Base-by-base conservation (phyloP, 2,329 filamentous ascomycete species). In the Aspergillus terreus region DNA sequence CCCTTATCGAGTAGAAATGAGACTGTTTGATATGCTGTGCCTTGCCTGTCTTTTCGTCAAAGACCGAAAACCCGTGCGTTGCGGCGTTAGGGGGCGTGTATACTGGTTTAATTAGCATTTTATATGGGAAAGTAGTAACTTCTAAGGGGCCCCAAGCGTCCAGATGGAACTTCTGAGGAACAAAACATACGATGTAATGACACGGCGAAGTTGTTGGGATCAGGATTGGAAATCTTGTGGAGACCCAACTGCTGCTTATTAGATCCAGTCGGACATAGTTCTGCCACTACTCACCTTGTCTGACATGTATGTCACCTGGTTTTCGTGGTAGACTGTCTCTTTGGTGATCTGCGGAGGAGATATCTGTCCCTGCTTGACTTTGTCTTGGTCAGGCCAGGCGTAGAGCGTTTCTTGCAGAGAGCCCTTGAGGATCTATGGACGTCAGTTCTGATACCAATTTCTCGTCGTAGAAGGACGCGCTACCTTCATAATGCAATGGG, bases 1-100 rank as follows among this genome's bases (percentile, higher is more conserved):
- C 78, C 46, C 74, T 63, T 49, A 75, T 67, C n/a, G 88, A 92
- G 71, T 83, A 90, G 74, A 88, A 88, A 53, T 83, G 81, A 64
- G 82, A 85, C 63, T 88, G 86, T 52, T 80, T 78, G 44, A 91
- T 79, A 68, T 90, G 87, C 59, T 79, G 86, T 52, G 81, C 83
- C 70, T 84, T 84, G 48, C 92, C 88, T 3, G 90, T 95, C 60
- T 78, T 78, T 57, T 85, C 82, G 63, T 92, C 82, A 69, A 92
- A 96, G 65, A 92, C 83, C 63, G 89, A 82, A 70, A 90, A 95
- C 21, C 92, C 92, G 54, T 83, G 82, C 53, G 82, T 87, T 35
- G 90, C 90, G 35, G 92, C 91, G 63, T 96, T 95, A 3, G 92
- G 92, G 33, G 92, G 92, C 12, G 89, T 92, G 67, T 94, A 94